Base-by-base conservation (phyloP, 1,284 basidiomycete species). In the Anthracocystis setariae region DNA sequence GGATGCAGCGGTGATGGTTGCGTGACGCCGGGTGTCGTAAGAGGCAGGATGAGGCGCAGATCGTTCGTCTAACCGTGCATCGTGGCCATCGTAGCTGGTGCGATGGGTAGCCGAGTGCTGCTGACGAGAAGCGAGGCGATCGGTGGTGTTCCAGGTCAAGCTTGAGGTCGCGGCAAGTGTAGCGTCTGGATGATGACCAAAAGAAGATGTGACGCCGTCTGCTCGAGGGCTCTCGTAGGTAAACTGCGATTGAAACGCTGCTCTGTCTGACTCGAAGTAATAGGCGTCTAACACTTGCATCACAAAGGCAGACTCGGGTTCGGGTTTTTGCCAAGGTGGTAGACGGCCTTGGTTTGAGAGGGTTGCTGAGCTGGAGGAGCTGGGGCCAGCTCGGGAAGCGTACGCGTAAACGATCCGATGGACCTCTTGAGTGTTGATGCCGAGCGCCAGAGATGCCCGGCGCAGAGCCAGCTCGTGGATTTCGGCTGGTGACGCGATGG, bases 281-380 rank as follows among this genome's bases (percentile, higher is more conserved):
- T 59, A 65, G 32, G 62, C 57, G 18, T 65, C 61, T 4, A 70
- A 48, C 15, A 70, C 50, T 23, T 54, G 52, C 10, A 53, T 52
- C 9, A 48, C 50, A 20, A 52, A 69, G 37, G 5, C 33, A 3
- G 52, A 47, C n/a, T 54, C 51, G 52, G 25, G 25, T 2, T 46
- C 43, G 27, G 24, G 17, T 20, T 18, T 32, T 10, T 40, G 13
- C 13, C 38, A 24, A 25, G 51, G 24, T 21, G 52, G 20, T 23
- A 38, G 27, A 15, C 52, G 44, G 27, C 17, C 37, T 15, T 39
- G 51, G 18, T 27, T 40, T 15, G 53, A 54, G n/a, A 44, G 23
- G 20, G 51, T 55, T 32, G 51, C 46, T 48, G 39, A 24, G 33
- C 46, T 57, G 17, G 57, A 52, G 5, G 46, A 35, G 42, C 43